A percentile compares a stretch with the other conserved stretches of the same genome.
These are phyloP conservation scores for Cinnamomum chago DNA, from an alignment of 164 flowering plant genomes.

Conservation along the genomic window DNA sequence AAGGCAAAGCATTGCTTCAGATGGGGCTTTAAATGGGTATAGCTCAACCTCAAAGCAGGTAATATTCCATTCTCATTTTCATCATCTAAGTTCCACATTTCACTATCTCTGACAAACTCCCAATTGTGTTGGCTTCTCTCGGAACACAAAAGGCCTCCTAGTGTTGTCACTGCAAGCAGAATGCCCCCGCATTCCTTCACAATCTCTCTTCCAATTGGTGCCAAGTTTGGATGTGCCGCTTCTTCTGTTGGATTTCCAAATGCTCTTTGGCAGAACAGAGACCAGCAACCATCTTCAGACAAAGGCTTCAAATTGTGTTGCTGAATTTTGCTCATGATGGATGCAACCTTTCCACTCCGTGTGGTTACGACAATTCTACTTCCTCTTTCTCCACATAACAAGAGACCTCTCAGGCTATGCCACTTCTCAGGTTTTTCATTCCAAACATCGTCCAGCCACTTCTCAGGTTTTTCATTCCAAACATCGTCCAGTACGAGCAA, in stretches of 20 bases:
- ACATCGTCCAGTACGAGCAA: conserved; percentile 14
- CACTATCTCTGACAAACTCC: no score
- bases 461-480: no score
- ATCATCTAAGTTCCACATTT: no score
- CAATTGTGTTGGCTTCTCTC: no score
- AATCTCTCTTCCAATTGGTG: no score
- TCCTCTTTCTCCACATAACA: neutral
- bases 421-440: conserved; percentile 1
- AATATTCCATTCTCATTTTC: neutral
- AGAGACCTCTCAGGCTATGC: neutral
- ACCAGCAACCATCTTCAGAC: neutral
- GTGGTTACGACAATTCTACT: conserved; percentile 11
- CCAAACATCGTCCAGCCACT: no score
- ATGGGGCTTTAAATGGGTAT: neutral
- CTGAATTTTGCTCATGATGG: neutral
- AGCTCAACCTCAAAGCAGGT: conserved; percentile 6
- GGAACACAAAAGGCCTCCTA: no score
- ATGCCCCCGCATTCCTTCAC: no score
- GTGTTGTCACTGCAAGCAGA: no score
- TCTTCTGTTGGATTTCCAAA: no score
- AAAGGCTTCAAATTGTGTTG: neutral
- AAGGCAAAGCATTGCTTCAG: conserved; percentile 6
- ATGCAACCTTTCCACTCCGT: neutral
- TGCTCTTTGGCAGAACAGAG: conserved; percentile 7
- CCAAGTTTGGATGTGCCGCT: no score